Evolutionary conservation across 2,329 filamentous ascomycete genomes (phyloP).

Genomic region (Thielaviopsis populi): DNA sequence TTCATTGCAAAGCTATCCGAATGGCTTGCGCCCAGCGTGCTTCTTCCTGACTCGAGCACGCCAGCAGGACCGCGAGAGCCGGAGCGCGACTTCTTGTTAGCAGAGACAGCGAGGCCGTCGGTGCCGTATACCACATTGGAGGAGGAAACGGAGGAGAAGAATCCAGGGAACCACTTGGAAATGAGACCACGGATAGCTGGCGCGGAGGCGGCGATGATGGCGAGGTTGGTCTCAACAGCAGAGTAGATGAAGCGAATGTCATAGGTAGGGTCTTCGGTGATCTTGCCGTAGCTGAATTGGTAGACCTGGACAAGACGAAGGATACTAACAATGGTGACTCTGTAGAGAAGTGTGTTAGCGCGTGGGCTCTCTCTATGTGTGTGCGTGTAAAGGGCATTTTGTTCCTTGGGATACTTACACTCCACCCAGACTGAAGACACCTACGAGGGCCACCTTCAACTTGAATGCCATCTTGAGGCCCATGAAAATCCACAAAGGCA

Average conservation of each 20-base stretch:
- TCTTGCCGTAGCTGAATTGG: slow-evolving; percentile 13
- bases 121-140: slow-evolving; percentile 6
- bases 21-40: slow-evolving; percentile 11
- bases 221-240: slow-evolving; percentile 26
- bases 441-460: slow-evolving; percentile 27
- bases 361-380: background rate
- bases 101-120: slow-evolving; percentile 15
- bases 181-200: slow-evolving; percentile 26
- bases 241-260: slow-evolving; percentile 24
- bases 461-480: slow-evolving; percentile 27
- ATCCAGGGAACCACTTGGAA: slow-evolving; percentile 24
- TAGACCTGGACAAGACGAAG: slow-evolving; percentile 23
- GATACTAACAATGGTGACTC: slow-evolving; percentile 24
- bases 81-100: slow-evolving; percentile 17
- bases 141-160: slow-evolving; percentile 19
- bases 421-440: slow-evolving; percentile 27
- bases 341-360: slow-evolving; percentile 15
- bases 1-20: slow-evolving; percentile 19
- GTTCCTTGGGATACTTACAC: slow-evolving; percentile 23
- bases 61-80: slow-evolving; percentile 1
- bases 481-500: slow-evolving; percentile 30
- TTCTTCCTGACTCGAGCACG: background rate
- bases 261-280: slow-evolving; percentile 20
- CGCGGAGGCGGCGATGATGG: slow-evolving; percentile 26
- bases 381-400: too few species aligned